Evolutionary conservation across 2,329 filamentous ascomycete genomes (phyloP).

Genomic region (Xylariaceae sp.): DNA sequence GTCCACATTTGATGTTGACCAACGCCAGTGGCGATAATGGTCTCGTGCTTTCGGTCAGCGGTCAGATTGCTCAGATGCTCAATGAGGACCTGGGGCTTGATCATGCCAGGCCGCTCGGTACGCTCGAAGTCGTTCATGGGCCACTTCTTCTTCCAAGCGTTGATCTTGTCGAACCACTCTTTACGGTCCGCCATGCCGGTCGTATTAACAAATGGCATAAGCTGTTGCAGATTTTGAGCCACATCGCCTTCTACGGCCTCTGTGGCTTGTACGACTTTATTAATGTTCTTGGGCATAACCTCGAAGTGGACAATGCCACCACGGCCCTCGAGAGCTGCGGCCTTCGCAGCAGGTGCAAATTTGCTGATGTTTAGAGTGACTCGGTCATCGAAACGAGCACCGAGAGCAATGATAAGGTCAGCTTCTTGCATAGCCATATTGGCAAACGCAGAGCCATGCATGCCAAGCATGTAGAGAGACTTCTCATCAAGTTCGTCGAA

Average conservation of each 20-base stretch:
- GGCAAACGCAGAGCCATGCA: constrained; percentile 95
- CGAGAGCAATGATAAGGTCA: constrained; percentile 91
- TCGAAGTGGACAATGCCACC: constrained; percentile 98
- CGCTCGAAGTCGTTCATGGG: constrained; percentile 79
- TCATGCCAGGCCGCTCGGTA: constrained; percentile 81
- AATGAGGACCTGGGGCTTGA: constrained; percentile 93
- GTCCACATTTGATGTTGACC: constrained; percentile 99
- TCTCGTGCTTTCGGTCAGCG: constrained; percentile 74
- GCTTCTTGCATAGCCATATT: constrained; percentile 98
- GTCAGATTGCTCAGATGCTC: constrained; percentile 85
- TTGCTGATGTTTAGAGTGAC: constrained; percentile 78
- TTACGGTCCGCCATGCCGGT: constrained; percentile 58
- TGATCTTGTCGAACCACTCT: constrained; percentile 88
- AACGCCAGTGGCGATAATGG: constrained; percentile 89
- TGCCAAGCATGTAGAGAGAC: constrained; percentile 95
- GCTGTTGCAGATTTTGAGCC: constrained; percentile 67
- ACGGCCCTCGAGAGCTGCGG: constrained; percentile 76
- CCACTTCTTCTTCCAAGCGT: constrained; percentile 86
- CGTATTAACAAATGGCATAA: constrained; percentile 67
- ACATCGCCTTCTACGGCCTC: constrained; percentile 91
- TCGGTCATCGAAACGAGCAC: constrained; percentile 93
- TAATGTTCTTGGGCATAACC: constrained; percentile 99
- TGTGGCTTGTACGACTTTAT: constrained; percentile 96
- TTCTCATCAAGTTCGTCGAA: constrained; percentile 93
- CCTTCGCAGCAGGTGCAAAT: constrained; percentile 85